phyloP scores from a whole-genome alignment of 345 rosid genomes.

The Hevea brasiliensis region DNA sequence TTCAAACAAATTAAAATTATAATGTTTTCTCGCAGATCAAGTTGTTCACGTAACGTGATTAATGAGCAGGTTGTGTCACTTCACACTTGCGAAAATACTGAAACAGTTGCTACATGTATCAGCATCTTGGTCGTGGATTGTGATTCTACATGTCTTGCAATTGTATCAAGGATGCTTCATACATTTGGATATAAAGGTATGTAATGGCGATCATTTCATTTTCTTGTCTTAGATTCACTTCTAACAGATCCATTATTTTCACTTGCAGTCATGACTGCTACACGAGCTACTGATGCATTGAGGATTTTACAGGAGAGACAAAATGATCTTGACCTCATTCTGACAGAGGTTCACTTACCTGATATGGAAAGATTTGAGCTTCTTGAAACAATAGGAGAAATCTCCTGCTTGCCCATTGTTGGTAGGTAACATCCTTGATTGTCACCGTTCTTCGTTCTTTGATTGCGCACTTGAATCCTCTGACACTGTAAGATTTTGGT shows the following conservation, averaged over 20 bases:
- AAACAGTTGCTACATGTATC: conserved; percentile 8
- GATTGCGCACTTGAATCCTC: neutral
- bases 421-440: conserved; percentile 33
- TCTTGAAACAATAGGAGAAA: conserved; percentile 37
- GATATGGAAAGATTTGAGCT: conserved; percentile 52
- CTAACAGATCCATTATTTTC: conserved; percentile 1
- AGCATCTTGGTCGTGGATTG: conserved; percentile 43
- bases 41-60: conserved; percentile 23
- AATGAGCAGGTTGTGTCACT: conserved; percentile 19
- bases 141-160: conserved; percentile 39
- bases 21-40: neutral
- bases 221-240: neutral
- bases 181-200: conserved; percentile 45
- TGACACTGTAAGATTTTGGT: conserved; percentile 6
- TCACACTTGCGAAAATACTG: conserved; percentile 13
- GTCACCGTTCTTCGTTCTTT: neutral
- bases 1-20: neutral
- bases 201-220: neutral
- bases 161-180: conserved; percentile 42
- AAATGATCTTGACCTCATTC: conserved; percentile 40
- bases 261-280: conserved; percentile 46
- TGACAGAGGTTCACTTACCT: conserved; percentile 45
- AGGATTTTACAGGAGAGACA: conserved; percentile 32
- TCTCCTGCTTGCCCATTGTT: conserved; percentile 41
- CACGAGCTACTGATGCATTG: conserved; percentile 38